phyloP scores from a whole-genome alignment of 352 stramenopile genomes.

The Phytopythium kandeliae region DNA sequence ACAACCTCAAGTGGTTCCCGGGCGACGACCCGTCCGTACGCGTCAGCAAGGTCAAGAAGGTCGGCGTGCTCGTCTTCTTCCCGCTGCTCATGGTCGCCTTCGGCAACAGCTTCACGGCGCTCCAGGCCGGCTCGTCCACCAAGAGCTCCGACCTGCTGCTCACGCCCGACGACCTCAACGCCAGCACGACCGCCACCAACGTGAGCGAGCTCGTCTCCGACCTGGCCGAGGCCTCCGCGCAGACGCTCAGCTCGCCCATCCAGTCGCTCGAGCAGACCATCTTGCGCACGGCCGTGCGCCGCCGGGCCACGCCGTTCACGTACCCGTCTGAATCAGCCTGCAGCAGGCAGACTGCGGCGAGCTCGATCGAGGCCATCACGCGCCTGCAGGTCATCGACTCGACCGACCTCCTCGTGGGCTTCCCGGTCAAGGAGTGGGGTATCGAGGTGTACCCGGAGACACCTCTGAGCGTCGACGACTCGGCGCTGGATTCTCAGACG shows the following conservation, averaged over 20 bases:
- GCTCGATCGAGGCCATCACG: conserved; percentile 1
- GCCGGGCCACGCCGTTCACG: conserved; percentile 21
- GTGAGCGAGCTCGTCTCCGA: conserved; percentile 30
- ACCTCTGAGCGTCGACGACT: conserved; percentile 1
- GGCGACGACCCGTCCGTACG: conserved; percentile 15
- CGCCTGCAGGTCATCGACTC: conserved; percentile 16
- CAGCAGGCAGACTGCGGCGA: conserved; percentile 13
- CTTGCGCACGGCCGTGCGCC: conserved; percentile 30
- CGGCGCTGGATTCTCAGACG: conserved; percentile 8
- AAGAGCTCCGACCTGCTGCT: conserved; percentile 20
- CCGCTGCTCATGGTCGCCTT: conserved; percentile 35
- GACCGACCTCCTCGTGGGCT: conserved; percentile 15
- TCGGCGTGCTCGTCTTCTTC: conserved; percentile 29
- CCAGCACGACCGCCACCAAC: conserved; percentile 31
- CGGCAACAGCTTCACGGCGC: conserved; percentile 39
- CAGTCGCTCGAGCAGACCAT: conserved; percentile 33
- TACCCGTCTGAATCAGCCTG: conserved; percentile 24
- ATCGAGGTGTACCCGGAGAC: conserved; percentile 15
- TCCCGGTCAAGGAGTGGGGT: conserved; percentile 20
- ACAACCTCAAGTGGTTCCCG: conserved; percentile 42
- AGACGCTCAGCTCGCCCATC: conserved; percentile 10
- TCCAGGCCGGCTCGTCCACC: conserved; percentile 33
- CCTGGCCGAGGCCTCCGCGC: conserved; percentile 23
- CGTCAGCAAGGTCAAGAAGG: conserved; percentile 9
- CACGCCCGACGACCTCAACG: background rate